phyloP scores from a whole-genome alignment of 164 flowering plant genomes.

The Vitis labrusca region DNA sequence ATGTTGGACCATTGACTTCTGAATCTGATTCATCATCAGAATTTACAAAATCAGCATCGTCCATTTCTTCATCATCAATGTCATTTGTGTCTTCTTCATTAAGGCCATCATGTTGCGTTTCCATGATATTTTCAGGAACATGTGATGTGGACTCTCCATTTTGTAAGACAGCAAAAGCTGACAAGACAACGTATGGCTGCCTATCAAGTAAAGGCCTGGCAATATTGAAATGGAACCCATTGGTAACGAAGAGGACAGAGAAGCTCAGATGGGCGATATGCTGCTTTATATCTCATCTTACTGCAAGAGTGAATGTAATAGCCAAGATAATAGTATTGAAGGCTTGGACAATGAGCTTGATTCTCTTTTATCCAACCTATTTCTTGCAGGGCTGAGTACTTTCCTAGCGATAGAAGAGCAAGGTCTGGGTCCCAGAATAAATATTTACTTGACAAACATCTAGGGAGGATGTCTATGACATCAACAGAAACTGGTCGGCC shows the following conservation, averaged over 20 bases:
- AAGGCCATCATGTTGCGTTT: constrained; percentile 27
- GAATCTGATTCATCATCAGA: constrained; percentile 57
- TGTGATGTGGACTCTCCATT: constrained; percentile 33
- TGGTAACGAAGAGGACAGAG: constrained; percentile 87
- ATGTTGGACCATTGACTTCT: constrained; percentile 23
- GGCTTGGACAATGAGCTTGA: constrained; percentile 64
- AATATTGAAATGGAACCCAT: constrained; percentile 72
- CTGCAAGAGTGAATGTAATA: constrained; percentile 89
- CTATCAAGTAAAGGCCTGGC: constrained; percentile 74
- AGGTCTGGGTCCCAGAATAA: constrained; percentile 96
- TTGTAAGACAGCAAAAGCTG: constrained; percentile 48
- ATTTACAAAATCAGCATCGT: constrained; percentile 44
- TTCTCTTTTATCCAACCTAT: constrained; percentile 81
- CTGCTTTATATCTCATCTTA: constrained; percentile 98
- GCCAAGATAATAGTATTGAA: constrained; percentile 92
- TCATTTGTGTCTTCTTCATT: constrained; percentile 44
- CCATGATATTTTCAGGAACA: constrained; percentile 27
- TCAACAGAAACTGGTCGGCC: constrained; percentile 92
- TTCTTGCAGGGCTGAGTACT: constrained; percentile 88
- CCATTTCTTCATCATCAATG: constrained; percentile 51
- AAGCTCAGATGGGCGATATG: constrained; percentile 90
- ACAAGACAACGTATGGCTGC: constrained; percentile 59
- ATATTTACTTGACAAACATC: constrained; percentile 92
- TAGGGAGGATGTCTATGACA: constrained; percentile 92
- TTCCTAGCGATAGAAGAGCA: constrained; percentile 85